Base-by-base conservation (phyloP, 208 protist genomes). In the Trypanosoma rangeli region DNA sequence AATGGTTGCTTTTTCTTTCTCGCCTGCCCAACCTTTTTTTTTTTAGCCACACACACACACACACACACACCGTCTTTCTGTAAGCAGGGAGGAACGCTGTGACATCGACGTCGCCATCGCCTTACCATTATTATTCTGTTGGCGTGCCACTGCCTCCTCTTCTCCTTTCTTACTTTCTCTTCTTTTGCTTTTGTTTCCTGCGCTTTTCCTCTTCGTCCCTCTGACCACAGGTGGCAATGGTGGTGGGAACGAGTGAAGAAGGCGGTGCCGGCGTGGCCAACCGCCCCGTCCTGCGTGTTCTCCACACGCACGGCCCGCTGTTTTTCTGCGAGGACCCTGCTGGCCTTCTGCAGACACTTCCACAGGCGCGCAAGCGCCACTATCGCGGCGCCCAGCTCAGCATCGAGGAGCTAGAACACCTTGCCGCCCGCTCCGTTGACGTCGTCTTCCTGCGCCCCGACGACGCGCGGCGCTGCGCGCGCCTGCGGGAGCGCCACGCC, bases 331-430 rank as follows among this genome's bases (percentile, higher is more conserved):
- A 68, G 13, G 57, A 77, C n/a, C 15, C 59, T 12, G 68, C 64
- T 28, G 16, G 61, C 7, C 61, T 61, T 39, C 24, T 68, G 18
- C n/a, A 61, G 44, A 24, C 22, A 44, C 85, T 82, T 37, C 86
- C 86, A 22, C 86, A 91, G 68, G 61, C 80, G 33, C 57, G 63
- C 26, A 90, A 90, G 68, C 76, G 76, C 22, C 35, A 70, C 55
- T 62, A 75, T 33, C 72, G 76, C 16, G 74, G 72, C 71, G 54
- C 22, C 3, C 49, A 65, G 31, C 58, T 90, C 4, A 84, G 81
- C 64, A 76, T 87, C 29, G 81, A 90, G 66, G 81, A 90, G 62
- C 49, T 90, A 20, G 53, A 79, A 22, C 87, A 78, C 48, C 67
- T 90, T n/a, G n/a, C n/a, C n/a, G 33, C 59, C 3, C 59, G 37